These are phyloP conservation scores for Fusarium sp. DNA, from an alignment of 2,329 filamentous ascomycete species.

Conservation along the genomic window DNA sequence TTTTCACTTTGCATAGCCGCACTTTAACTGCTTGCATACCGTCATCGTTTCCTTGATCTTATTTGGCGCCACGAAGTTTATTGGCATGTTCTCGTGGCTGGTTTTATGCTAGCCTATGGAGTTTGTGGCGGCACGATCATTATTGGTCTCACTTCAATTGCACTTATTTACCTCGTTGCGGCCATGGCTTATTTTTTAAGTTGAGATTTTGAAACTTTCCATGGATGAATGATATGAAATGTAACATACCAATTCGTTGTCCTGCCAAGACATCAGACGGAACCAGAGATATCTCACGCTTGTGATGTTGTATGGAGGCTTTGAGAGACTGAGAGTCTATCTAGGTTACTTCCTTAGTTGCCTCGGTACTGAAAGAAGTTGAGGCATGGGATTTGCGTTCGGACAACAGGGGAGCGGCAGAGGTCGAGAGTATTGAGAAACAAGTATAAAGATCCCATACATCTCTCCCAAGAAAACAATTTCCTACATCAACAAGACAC, in stretches of 20 bases:
- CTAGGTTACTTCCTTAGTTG: neutral
- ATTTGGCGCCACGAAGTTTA: no score
- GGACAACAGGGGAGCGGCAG: neutral
- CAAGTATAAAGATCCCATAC: neutral
- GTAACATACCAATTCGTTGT: neutral
- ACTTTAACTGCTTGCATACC: neutral
- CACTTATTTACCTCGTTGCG: neutral
- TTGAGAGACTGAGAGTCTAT: neutral
- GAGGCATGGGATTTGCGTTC: fast-evolving
- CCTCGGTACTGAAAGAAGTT: neutral
- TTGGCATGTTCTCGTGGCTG: neutral
- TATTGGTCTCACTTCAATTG: neutral
- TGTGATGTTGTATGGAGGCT: neutral
- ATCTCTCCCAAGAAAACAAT: neutral
- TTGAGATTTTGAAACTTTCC: neutral
- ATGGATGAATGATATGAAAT: neutral
- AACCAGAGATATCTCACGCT: neutral
- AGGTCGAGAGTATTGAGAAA: neutral
- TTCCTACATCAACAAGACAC: neutral
- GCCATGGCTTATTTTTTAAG: neutral
- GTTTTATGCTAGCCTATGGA: neutral
- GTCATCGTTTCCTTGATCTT: neutral
- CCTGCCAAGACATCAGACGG: neutral
- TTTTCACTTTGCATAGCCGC: neutral
- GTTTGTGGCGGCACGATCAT: neutral